Conservation (phyloP, 2,329 filamentous ascomycete genomes). For the Epichloe baconii region DNA sequence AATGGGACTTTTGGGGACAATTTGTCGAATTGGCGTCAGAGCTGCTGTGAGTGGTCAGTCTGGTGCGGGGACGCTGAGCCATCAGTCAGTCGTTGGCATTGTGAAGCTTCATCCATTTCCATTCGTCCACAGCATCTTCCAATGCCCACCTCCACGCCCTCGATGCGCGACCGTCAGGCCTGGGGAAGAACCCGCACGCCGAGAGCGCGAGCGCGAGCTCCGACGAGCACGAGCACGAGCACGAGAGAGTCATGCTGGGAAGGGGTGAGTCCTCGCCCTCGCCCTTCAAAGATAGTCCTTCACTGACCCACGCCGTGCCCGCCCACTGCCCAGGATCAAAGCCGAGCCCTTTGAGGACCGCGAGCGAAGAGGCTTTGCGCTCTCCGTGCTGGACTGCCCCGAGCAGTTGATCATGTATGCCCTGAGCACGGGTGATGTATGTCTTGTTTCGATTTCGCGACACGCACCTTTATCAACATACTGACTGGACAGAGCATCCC, state of each 20-base stretch:
- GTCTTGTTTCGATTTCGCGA: conserved; percentile 11
- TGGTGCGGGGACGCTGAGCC: too few species aligned
- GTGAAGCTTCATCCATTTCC: too few species aligned
- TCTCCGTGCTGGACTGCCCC: conserved; percentile 40
- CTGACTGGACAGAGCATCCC: conserved; percentile 34
- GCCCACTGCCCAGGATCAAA: not conserved
- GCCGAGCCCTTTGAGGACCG: conserved; percentile 28
- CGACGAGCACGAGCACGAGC: conserved; percentile 9
- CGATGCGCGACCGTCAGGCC: conserved; percentile 46
- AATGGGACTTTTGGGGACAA: too few species aligned
- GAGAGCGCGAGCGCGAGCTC: conserved; percentile 14
- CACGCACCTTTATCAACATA: too few species aligned
- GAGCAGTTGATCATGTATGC: conserved; percentile 48
- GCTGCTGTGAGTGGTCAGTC: not conserved
- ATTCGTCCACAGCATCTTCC: too few species aligned
- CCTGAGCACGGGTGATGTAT: conserved; percentile 39
- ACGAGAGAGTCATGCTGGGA: not conserved
- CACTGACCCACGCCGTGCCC: too few species aligned
- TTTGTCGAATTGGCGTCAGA: not conserved
- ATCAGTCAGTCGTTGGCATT: too few species aligned
- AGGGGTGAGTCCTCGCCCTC: not conserved
- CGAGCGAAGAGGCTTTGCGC: conserved; percentile 35
- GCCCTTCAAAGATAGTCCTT: too few species aligned
- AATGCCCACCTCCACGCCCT: conserved; percentile 18
- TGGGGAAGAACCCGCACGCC: conserved; percentile 40